Base-by-base conservation (phyloP, 768 basidiomycete species). In the Panus rudis region DNA sequence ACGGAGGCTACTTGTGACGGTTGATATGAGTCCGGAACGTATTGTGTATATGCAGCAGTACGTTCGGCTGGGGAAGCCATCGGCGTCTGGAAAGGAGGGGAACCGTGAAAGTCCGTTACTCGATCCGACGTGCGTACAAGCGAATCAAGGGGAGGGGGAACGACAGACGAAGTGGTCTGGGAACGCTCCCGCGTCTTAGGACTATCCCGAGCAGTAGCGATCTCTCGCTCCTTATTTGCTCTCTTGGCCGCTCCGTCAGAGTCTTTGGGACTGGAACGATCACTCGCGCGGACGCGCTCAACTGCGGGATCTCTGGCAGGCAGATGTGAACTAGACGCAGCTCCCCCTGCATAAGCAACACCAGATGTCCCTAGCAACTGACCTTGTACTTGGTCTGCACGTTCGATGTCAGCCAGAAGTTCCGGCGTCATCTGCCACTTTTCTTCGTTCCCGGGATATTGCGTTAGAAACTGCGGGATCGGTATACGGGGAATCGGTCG, bases 391-490 rank as follows among this genome's bases (percentile, higher is more conserved):
- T 75, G 62, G 59, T 84, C 79, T n/a, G 78, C 79, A 32, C 76
- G 73, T 55, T 86, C 84, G 48, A 84, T 81, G 49, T 84, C 80
- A 24, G 77, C 78, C 61, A 84, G 65, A 22, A 84, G 68, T 49
- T 84, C 79, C 26, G 77, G 75, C 0, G 82, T 82, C 70, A 85
- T 74, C 39, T 81, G 72, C 71, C 77, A 83, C 30, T 69, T 69
- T 31, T 77, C 78, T 27, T 78, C 77, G 54, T 73, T 53, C 10
- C 66, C 60, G 31, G 76, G 72, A 54, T 72, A 78, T 43, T 76
- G 74, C 0, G 67, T 62, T 16, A 82, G 70, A 55, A 83, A 81
- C 22, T 70, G 73, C 10, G 75, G 70, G 3, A 72, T 68, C 0
- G 74, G 64, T 5, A 69, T 67, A 37, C 80, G 78, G 55, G 73